A percentile compares a stretch with the other conserved stretches of the same genome.
phyloP scores from a whole-genome alignment of 176 grass and related monocot species.

The Raddia distichophylla region DNA sequence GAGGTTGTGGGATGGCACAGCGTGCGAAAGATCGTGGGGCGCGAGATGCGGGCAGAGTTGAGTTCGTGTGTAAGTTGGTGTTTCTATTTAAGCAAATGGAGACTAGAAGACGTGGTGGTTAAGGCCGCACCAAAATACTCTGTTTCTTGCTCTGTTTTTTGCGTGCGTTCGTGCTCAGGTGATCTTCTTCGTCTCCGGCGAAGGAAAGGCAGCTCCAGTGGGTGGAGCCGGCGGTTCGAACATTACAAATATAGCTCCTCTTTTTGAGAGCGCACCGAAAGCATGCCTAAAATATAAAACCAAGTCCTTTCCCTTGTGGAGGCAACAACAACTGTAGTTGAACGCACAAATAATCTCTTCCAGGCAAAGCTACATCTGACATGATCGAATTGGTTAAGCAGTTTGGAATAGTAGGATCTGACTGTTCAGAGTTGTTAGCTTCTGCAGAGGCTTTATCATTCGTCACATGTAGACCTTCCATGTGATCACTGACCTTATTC shows the following conservation, averaged over 20 bases:
- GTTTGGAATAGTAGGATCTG: conserved; percentile 17
- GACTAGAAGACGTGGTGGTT: too few species aligned
- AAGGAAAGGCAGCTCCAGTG: too few species aligned
- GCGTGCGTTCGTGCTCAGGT: too few species aligned
- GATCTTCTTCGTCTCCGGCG: too few species aligned
- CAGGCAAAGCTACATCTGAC: conserved; percentile 50
- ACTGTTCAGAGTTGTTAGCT: neutral
- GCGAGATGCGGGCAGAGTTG: too few species aligned
- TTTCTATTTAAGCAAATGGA: too few species aligned
- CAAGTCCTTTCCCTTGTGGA: conserved; percentile 79
- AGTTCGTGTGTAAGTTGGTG: too few species aligned
- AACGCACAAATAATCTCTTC: conserved; percentile 97
- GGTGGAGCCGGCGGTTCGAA: too few species aligned
- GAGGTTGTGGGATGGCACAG: too few species aligned
- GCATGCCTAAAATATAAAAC: conserved; percentile 85
- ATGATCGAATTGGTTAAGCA: conserved; percentile 49
- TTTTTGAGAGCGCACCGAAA: conserved; percentile 66
- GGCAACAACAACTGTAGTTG: conserved; percentile 97
- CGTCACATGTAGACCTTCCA: conserved; percentile 51
- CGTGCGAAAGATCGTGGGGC: too few species aligned
- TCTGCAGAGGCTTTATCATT: conserved; percentile 38
- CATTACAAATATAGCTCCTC: conserved; percentile 89
- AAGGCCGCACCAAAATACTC: too few species aligned
- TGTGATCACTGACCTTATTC: conserved; percentile 41
- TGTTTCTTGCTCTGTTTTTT: too few species aligned